Percentiles rank a stretch among this genome's conserved stretches.
phyloP scores from a whole-genome alignment of 2,329 filamentous ascomycete genomes.

The Pseudocercospora ulei region DNA sequence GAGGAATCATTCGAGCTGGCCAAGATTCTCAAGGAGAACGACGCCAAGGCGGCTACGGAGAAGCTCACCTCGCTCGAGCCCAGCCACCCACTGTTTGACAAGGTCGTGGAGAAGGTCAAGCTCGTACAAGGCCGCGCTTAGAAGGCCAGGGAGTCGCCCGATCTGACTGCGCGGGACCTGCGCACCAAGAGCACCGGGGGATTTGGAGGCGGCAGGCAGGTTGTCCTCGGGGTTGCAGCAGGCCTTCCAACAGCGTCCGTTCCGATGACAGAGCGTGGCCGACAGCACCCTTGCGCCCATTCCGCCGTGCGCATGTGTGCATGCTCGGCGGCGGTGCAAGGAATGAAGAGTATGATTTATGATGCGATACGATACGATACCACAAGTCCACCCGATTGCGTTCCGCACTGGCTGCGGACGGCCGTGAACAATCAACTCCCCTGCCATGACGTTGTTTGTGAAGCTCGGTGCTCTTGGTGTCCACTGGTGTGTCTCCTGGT shows the following conservation, averaged over 20 bases:
- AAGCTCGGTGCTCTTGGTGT: no score
- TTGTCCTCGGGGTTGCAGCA: no score
- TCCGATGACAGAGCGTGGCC: neutral
- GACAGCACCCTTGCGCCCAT: neutral
- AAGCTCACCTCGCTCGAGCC: constrained; percentile 74
- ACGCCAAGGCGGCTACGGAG: constrained; percentile 62
- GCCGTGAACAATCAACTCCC: no score
- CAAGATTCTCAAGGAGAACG: constrained; percentile 67
- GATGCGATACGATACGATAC: constrained; percentile 14
- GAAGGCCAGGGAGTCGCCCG: no score
- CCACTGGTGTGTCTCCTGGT: no score
- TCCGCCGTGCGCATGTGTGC: constrained; percentile 2
- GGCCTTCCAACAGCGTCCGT: no score
- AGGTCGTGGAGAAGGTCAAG: constrained; percentile 67
- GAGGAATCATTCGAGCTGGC: constrained; percentile 80
- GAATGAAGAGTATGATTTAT: constrained; percentile 9
- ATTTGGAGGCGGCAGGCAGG: no score
- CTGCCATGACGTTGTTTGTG: no score
- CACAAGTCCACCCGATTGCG: constrained; percentile 9
- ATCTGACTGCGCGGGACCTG: no score
- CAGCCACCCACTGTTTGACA: constrained; percentile 64
- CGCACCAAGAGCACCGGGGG: no score
- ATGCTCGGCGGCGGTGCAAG: no score
- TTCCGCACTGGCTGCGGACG: constrained; percentile 13
- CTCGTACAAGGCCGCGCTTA: constrained; percentile 58